Evolutionary conservation across 2,329 filamentous ascomycete species (phyloP), one percentile per base, ranked within the genome.

Genomic region (Penicillium sp.): DNA sequence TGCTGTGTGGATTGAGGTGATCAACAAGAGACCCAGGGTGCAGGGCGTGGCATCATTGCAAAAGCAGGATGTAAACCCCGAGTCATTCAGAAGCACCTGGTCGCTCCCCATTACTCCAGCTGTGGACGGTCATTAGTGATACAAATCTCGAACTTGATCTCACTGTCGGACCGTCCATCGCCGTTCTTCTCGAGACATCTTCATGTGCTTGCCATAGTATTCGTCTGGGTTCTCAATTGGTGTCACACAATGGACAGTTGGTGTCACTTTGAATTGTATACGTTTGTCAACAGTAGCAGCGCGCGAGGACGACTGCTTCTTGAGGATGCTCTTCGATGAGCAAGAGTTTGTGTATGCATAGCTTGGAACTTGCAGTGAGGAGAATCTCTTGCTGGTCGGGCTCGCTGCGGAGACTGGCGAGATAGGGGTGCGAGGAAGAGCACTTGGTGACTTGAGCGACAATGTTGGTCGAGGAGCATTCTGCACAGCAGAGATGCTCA

Each of bases 211-310:
- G 47, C 78, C 79, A 50, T 81, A 80, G 61, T 80, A 81, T 51
- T 80, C 79, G 19, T 80, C 76, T 6, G 74, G 72, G 19, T 78
- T 76, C 63, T 80, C 78, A 59, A 81, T 80, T 0, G 79, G 78
- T 2, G 78, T 80, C 49, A 81, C 75, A 56, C 75, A 77, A 66
- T 80, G 71, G 25, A 81, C 73, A 23, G 73, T 76, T 4, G 78
- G 78, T 6, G 76, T 75, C 38, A 71, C 73, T 40, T 71, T 66
- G 65, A 81, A 81, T 48, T 78, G 73, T 47, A 80, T 75, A 46
- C 72, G 72, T 61, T 78, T 78, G 33, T 68, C 63, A 48, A 60
- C 29, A 45, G 61, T 56, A 27, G 62, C 49, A 23, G 65, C 37
- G 43, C 58, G 50, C 15, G 60, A 52, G 1, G 62, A 57, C 3